Percentiles rank a stretch among this genome's conserved stretches.
Conservation (phyloP, 2,329 filamentous ascomycete genomes). For the Waltergamsia citrina region DNA sequence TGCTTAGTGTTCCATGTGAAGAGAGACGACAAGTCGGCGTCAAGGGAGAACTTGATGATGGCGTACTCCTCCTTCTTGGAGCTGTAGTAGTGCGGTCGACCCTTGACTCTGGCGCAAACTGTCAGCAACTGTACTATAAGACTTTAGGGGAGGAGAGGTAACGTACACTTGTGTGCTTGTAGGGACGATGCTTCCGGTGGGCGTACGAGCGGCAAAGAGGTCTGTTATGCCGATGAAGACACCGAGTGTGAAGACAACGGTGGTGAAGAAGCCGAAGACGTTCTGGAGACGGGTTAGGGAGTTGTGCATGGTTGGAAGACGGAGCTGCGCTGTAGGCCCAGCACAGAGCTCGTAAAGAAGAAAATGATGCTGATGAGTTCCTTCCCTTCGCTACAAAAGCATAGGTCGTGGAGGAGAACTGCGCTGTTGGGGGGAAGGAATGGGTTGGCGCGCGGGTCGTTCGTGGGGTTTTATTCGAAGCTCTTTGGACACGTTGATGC, state of each 20-base stretch:
- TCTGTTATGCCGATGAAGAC: constrained; percentile 75
- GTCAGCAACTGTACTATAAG: constrained; percentile 1
- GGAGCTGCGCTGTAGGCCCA: too few relatives aligned
- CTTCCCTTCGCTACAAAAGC: too few relatives aligned
- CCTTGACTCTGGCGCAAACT: constrained; percentile 57
- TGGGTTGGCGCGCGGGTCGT: too few relatives aligned
- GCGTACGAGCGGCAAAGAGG: constrained; percentile 58
- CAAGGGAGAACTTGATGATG: constrained; percentile 84
- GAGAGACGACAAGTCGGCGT: constrained; percentile 81
- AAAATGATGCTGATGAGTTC: too few relatives aligned
- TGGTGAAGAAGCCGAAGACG: constrained; percentile 97
- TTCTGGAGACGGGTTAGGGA: constrained; percentile 77
- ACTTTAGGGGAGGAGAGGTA: neutral
- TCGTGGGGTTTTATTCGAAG: too few relatives aligned
- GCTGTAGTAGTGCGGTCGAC: constrained; percentile 92
- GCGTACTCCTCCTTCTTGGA: constrained; percentile 92
- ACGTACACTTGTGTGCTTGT: constrained; percentile 80
- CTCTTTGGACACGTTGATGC: too few relatives aligned
- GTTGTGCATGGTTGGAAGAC: constrained; percentile 69
- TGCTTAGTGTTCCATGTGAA: constrained; percentile 99
- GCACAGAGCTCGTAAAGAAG: too few relatives aligned
- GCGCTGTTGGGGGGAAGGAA: too few relatives aligned
- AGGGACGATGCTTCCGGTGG: constrained; percentile 53
- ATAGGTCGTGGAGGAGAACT: too few relatives aligned
- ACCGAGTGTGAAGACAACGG: constrained; percentile 75